A percentile compares a stretch with the other conserved stretches of the same genome.
phyloP scores from a whole-genome alignment of 352 stramenopile genomes.

The Pythium dissotocum region DNA sequence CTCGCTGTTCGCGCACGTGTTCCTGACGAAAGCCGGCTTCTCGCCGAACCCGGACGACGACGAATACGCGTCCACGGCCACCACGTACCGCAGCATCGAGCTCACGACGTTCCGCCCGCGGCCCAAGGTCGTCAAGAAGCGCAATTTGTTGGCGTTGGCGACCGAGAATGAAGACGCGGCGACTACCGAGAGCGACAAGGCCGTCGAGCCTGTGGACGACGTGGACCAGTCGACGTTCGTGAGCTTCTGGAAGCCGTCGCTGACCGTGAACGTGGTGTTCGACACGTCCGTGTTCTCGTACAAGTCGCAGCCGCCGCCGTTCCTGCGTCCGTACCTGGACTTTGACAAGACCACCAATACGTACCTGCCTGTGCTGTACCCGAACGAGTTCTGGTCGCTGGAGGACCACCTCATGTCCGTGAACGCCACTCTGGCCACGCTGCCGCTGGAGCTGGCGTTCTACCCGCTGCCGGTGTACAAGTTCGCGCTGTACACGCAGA shows the following conservation, averaged over 20 bases:
- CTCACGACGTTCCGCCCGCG: conserved; percentile 80
- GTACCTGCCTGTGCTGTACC: conserved; percentile 91
- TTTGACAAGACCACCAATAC: conserved; percentile 52
- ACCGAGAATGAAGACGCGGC: conserved; percentile 22
- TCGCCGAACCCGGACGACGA: conserved; percentile 68
- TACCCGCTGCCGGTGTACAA: conserved; percentile 89
- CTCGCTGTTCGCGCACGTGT: conserved; percentile 86
- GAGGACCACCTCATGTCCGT: conserved; percentile 86
- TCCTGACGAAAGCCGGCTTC: conserved; percentile 70
- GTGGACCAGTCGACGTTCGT: conserved; percentile 46
- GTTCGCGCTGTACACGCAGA: conserved; percentile 92
- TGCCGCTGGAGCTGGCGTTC: conserved; percentile 87
- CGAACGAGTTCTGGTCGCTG: conserved; percentile 95
- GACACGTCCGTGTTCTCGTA: conserved; percentile 70
- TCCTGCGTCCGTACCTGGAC: conserved; percentile 61
- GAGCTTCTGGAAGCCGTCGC: conserved; percentile 78
- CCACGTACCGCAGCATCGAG: conserved; percentile 56
- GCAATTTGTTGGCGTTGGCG: conserved; percentile 57
- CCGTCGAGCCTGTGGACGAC: conserved; percentile 15
- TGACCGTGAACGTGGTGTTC: conserved; percentile 71
- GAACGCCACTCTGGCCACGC: conserved; percentile 82
- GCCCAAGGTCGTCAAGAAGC: conserved; percentile 72
- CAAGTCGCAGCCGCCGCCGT: conserved; percentile 59
- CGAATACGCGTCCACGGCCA: conserved; percentile 54
- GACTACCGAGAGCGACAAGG: not conserved